Base-by-base conservation (phyloP, 352 stramenopile species). In the Phytophthora meadii region DNA sequence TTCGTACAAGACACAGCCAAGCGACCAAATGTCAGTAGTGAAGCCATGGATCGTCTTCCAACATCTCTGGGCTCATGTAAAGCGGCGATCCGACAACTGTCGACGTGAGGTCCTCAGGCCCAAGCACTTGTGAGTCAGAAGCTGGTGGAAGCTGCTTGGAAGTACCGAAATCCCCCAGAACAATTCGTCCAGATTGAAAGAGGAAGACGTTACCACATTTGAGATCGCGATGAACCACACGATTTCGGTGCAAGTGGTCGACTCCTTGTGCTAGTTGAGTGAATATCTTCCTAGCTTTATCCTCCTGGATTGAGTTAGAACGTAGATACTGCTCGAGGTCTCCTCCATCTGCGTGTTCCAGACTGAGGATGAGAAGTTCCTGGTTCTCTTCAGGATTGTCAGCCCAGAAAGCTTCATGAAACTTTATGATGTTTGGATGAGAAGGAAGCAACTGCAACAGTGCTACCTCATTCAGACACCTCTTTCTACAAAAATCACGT, bases 191-290 rank as follows among this genome's bases (percentile, higher is more conserved):
- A 12, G 30, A 36, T 36, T 10, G 8, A 12, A 36, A 36, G 30
- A 36, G 30, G 9, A 30, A 30, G 27, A 30, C 27, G 27, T 30
- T 30, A 1, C 27, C 27, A 30, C 27, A 75, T 71, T 97, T 97
- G 30, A 36, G 72, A 51, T 97, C 91, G 17, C 91, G 89, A 61
- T 97, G 94, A 1, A 92, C 68, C 48, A 94, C 68, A 45, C 72
- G 54, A 5, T 78, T 57, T 0, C 47, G 39, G 37, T 95, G 87
- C 19, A 96, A 54, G 58, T 89, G 86, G 6, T 83, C 9, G 10
- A 99, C 87, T 2, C 95, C 97, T 7, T 92, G 3, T 30, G 84
- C 84, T 36, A 99, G 94, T 58, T 88, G 77, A 1, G 58, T 34
- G n/a, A 88, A 88, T 27, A 88, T 62, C 9, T 37, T 19, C 2